Conservation (phyloP, 2,329 filamentous ascomycete genomes). For the Aspergillus brunneoviolaceus region DNA sequence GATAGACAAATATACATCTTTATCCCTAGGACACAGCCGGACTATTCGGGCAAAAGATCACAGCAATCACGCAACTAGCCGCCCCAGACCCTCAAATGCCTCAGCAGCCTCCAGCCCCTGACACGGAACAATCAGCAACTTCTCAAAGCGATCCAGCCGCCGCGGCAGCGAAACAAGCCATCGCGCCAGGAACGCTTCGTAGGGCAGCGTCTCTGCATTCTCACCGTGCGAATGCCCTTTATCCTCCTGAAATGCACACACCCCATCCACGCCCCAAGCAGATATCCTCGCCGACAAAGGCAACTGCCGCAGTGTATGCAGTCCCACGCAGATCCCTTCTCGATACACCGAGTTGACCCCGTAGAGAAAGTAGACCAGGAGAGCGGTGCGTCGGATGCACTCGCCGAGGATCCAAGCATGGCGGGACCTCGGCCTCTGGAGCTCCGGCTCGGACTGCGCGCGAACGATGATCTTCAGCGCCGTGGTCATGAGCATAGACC, state of each 20-base stretch:
- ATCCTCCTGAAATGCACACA: background rate
- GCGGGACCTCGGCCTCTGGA: background rate
- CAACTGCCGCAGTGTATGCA: slow-evolving; percentile 5
- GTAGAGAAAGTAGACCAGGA: slow-evolving; percentile 1
- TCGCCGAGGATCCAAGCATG: slow-evolving; percentile 1
- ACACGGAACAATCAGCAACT: slow-evolving; percentile 7
- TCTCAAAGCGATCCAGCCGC: slow-evolving; percentile 3
- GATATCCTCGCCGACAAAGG: background rate
- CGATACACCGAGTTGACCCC: slow-evolving; percentile 1
- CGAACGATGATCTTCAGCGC: slow-evolving; percentile 1
- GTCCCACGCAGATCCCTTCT: slow-evolving; percentile 2
- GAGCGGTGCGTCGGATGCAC: slow-evolving; percentile 2
- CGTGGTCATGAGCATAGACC: background rate
- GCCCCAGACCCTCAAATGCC: background rate
- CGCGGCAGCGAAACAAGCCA: slow-evolving; percentile 9
- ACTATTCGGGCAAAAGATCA: background rate
- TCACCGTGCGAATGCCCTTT: background rate
- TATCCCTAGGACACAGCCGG: background rate
- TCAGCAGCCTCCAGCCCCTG: slow-evolving; percentile 4
- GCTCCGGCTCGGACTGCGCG: background rate
- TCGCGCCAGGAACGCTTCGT: background rate
- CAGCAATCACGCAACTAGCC: no score
- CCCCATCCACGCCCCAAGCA: background rate
- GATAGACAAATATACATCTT: no score
- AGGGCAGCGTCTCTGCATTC: background rate